phyloP scores from a whole-genome alignment of 1,284 basidiomycete species.

The Cutaneotrichosporon cyanovorans region DNA sequence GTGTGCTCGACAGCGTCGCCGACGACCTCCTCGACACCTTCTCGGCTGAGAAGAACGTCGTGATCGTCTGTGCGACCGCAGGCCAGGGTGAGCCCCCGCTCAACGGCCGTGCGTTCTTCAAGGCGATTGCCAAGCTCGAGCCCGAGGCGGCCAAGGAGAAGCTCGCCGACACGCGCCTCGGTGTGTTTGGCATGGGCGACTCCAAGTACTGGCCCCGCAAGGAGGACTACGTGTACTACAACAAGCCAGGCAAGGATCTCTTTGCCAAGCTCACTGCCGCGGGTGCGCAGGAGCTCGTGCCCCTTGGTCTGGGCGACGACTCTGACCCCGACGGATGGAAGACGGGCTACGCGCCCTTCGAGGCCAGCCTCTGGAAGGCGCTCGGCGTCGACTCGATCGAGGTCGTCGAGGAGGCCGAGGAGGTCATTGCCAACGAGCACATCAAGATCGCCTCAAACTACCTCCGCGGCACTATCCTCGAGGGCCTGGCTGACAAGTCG shows the following conservation, averaged over 20 bases:
- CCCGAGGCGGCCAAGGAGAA: slow-evolving; percentile 45
- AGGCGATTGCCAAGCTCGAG: slow-evolving; percentile 64
- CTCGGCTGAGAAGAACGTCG: slow-evolving; percentile 59
- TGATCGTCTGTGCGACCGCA: slow-evolving; percentile 90
- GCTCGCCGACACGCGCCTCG: slow-evolving; percentile 58
- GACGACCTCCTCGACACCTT: slow-evolving; percentile 56
- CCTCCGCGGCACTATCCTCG: slow-evolving; percentile 87
- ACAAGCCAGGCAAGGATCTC: slow-evolving; percentile 91
- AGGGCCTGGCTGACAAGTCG: slow-evolving; percentile 77
- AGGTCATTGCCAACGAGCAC: slow-evolving; percentile 97
- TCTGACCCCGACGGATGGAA: slow-evolving; percentile 94
- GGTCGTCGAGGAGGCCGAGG: slow-evolving; percentile 85
- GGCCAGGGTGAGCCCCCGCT: slow-evolving; percentile 97
- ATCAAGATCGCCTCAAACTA: slow-evolving; percentile 97
- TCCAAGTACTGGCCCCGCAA: slow-evolving; percentile 98
- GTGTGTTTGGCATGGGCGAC: slow-evolving; percentile 94
- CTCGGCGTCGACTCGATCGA: slow-evolving; percentile 87
- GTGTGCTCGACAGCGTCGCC: slow-evolving; percentile 64
- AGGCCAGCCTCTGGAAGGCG: slow-evolving; percentile 86
- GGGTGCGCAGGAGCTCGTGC: slow-evolving; percentile 64
- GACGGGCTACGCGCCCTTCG: slow-evolving; percentile 95
- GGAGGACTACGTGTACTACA: slow-evolving; percentile 95
- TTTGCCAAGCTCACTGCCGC: slow-evolving; percentile 67
- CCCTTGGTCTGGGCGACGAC: slow-evolving; percentile 86
- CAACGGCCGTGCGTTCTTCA: slow-evolving; percentile 87